Evolutionary conservation across 2,329 filamentous ascomycete genomes (phyloP), one percentile per base, ranked within the genome.

Genomic region (Fusarium sp.): DNA sequence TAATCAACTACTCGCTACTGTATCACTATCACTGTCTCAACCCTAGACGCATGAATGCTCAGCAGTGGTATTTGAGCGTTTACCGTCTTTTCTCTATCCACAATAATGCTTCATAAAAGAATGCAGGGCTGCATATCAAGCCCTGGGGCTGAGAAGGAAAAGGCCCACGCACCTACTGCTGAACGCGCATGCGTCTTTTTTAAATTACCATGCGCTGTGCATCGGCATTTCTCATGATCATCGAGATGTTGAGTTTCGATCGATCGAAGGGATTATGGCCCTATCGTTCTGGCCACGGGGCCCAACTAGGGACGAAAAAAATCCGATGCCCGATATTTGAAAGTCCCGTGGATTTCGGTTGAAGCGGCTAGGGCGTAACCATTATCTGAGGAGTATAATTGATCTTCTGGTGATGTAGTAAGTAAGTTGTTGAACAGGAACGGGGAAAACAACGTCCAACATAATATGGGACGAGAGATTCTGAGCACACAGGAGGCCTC

Each of bases 161-260:
- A 27, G 53, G 33, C 14, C 52, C 57, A 64, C 49, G 45, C 23
- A 23, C 23, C 23, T 40, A n/a, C 44, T 35, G 23, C 44, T 26
- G 40, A 63, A 46, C 38, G 30, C 44, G 37, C 48, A 46, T 66
- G 48, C 32, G 41, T 10, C 32, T 71, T 48, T 26, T 58, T 59
- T 23, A 45, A 52, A 62, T 56, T 59, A 45, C 63, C 44, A 66
- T 70, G 32, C 41, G 30, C 33, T 49, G 10, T 30, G 30, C 45
- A 55, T 60, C 68, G 53, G 35, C 35, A 30, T 65, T 60, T 60
- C 20, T 35, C 49, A 41, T 46, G 20, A 45, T 48, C 54, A 71
- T 71, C 64, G 69, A 12, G 37, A 71, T 69, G 42, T 41, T 26
- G n/a, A 42, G 18, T 30, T 40, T 57, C 35, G 64, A 71, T 70